Evolutionary conservation across 768 basidiomycete species (phyloP).

Genomic region (Macrolepiota fuliginosa): DNA sequence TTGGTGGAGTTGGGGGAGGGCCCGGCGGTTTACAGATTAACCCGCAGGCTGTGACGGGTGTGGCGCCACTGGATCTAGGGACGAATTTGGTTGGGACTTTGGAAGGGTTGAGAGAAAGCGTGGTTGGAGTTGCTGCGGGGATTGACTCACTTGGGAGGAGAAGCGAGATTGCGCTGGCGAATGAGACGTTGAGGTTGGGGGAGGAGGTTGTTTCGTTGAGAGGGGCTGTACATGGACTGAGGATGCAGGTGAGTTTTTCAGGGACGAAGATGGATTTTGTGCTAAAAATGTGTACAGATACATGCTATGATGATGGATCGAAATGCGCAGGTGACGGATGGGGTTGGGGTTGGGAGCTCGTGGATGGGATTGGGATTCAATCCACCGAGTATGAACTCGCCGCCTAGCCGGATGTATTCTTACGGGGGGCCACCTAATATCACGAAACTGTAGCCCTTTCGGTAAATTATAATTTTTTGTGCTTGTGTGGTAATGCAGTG

Average conservation of each 20-base stretch:
- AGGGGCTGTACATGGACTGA: constrained; percentile 68
- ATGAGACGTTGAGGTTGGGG: constrained; percentile 67
- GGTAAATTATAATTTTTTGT: background rate
- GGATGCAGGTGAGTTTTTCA: constrained; percentile 64
- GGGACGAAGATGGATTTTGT: background rate
- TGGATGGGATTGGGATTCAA: constrained; percentile 13
- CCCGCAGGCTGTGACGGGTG: constrained; percentile 5
- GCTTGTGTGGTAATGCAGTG: background rate
- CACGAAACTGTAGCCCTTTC: constrained; percentile 16
- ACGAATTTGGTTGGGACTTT: constrained; percentile 12
- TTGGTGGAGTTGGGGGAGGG: background rate
- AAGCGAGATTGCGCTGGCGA: constrained; percentile 24
- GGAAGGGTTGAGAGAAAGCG: constrained; percentile 14
- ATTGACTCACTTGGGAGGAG: constrained; percentile 14
- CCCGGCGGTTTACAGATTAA: constrained; percentile 4
- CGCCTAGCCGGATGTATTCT: constrained; percentile 8
- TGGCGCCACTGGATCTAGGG: constrained; percentile 11
- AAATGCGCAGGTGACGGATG: constrained; percentile 51
- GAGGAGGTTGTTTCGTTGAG: constrained; percentile 74
- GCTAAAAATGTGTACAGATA: background rate
- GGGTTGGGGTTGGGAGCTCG: constrained; percentile 15
- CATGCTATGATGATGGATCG: constrained; percentile 78
- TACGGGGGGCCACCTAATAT: constrained; percentile 14
- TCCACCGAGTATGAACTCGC: background rate
- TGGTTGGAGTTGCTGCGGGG: constrained; percentile 12